Percentiles rank a stretch among this genome's conserved stretches.
Conservation (phyloP, 2,329 filamentous ascomycete genomes). For the Paradendryphiella salina region DNA sequence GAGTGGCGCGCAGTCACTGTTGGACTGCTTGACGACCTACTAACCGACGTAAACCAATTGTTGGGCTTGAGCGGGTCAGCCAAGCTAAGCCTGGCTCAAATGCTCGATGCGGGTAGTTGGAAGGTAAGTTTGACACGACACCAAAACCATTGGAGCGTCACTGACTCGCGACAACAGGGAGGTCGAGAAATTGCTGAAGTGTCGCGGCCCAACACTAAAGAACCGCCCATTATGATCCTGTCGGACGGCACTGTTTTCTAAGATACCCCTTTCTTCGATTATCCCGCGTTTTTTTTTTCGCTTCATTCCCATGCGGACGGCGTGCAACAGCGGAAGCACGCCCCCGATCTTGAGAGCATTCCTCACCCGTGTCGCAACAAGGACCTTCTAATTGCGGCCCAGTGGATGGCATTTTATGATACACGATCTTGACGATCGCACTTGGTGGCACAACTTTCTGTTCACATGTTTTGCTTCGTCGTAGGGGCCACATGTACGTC, state of each 20-base stretch:
- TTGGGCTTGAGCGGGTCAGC: conserved; percentile 71
- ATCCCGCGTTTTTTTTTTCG: conserved; percentile 29
- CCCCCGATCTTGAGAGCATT: conserved; percentile 15
- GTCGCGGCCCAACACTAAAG: conserved; percentile 91
- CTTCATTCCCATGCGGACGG: conserved; percentile 24
- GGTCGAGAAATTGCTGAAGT: conserved; percentile 96
- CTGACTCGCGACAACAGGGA: conserved; percentile 58
- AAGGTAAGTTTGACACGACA: conserved; percentile 66
- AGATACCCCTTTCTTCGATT: conserved; percentile 48
- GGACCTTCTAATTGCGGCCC: conserved; percentile 24
- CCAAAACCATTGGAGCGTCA: conserved; percentile 1
- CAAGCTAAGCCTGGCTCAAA: conserved; percentile 76
- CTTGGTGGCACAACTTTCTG: conserved; percentile 25
- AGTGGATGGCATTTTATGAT: conserved; percentile 25
- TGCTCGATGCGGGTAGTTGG: conserved; percentile 96
- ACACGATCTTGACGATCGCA: conserved; percentile 35
- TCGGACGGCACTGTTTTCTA: conserved; percentile 97
- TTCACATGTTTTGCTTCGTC: conserved; percentile 23
- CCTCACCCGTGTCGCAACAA: conserved; percentile 8
- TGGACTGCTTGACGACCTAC: conserved; percentile 71
- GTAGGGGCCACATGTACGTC: conserved; percentile 8
- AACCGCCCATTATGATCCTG: conserved; percentile 92
- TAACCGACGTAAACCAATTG: conserved; percentile 68
- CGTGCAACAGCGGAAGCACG: conserved; percentile 23
- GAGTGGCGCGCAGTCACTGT: conserved; percentile 79